phyloP scores from a whole-genome alignment of 805 yeast species.

The Lachancea sp. region DNA sequence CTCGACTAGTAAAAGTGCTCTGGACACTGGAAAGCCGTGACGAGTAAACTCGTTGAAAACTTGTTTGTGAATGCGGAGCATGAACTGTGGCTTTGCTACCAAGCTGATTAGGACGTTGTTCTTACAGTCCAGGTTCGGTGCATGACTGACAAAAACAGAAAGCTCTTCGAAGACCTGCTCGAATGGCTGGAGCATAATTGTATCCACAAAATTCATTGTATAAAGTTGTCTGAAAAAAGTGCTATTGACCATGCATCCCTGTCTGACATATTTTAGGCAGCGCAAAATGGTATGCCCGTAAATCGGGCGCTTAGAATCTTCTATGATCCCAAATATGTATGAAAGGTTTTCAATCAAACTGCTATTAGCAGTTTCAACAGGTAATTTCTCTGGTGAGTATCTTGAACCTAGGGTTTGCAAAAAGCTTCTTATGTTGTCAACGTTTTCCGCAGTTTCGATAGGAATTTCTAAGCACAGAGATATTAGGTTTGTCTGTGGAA shows the following conservation, averaged over 20 bases:
- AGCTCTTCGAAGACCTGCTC: conserved; percentile 7
- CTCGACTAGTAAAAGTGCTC: conserved; percentile 14
- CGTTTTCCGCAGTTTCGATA: background rate
- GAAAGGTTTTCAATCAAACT: conserved; percentile 16
- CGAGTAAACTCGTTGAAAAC: background rate
- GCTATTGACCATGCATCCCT: background rate
- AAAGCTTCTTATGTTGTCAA: background rate
- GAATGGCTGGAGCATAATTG: conserved; percentile 10
- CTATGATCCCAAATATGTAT: conserved; percentile 9
- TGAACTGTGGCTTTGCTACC: conserved; percentile 15
- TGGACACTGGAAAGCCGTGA: conserved; percentile 4
- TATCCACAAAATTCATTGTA: conserved; percentile 13
- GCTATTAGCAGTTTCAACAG: background rate
- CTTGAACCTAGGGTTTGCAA: background rate
- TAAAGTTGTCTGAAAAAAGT: conserved; percentile 7
- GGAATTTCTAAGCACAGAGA: background rate
- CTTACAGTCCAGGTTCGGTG: conserved; percentile 13
- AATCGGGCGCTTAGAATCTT: background rate
- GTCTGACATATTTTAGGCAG: background rate
- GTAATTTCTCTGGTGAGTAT: background rate
- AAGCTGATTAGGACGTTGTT: conserved; percentile 15
- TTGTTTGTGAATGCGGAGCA: conserved; percentile 10
- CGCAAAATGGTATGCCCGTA: conserved; percentile 2
- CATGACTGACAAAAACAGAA: conserved; percentile 12
- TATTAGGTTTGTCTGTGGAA: background rate